Percentiles rank a stretch among this genome's conserved stretches.
Conservation (phyloP, 225 moss, liverwort and hornwort species). For the Physcomitrium patens region DNA sequence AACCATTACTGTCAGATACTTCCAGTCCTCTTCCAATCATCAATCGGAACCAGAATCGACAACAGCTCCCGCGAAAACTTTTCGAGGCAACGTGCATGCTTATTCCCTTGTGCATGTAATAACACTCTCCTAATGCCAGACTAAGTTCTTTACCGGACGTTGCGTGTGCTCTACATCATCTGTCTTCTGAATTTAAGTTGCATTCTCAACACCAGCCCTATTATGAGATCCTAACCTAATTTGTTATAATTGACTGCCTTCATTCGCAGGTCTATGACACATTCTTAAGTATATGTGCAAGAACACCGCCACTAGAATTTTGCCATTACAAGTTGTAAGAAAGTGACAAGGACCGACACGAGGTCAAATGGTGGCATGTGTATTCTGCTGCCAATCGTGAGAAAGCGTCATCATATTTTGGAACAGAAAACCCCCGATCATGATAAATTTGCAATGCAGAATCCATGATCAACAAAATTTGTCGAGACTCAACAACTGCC, state of each 20-base stretch:
- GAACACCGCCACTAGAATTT: background rate
- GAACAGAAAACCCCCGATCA: background rate
- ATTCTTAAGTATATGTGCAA: background rate
- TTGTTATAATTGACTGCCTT: background rate
- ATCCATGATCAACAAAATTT: background rate
- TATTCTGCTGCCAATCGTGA: background rate
- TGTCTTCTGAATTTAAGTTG: background rate
- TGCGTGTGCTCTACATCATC: too few relatives aligned
- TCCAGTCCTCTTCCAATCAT: background rate
- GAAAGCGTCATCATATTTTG: background rate
- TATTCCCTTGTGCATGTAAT: background rate
- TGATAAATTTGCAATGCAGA: background rate
- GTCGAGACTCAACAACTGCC: background rate
- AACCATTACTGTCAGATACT: constrained; percentile 12
- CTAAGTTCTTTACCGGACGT: background rate
- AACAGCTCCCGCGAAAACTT: background rate
- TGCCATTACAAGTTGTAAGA: background rate
- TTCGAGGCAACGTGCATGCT: background rate
- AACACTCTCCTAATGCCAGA: background rate
- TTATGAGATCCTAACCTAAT: background rate
- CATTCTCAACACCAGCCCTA: background rate
- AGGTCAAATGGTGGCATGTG: background rate
- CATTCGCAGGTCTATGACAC: background rate
- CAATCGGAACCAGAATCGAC: background rate
- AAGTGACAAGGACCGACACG: background rate